These are phyloP conservation scores for Saprolegnia diclina DNA, from an alignment of 352 stramenopile species.

Conservation along the genomic window DNA sequence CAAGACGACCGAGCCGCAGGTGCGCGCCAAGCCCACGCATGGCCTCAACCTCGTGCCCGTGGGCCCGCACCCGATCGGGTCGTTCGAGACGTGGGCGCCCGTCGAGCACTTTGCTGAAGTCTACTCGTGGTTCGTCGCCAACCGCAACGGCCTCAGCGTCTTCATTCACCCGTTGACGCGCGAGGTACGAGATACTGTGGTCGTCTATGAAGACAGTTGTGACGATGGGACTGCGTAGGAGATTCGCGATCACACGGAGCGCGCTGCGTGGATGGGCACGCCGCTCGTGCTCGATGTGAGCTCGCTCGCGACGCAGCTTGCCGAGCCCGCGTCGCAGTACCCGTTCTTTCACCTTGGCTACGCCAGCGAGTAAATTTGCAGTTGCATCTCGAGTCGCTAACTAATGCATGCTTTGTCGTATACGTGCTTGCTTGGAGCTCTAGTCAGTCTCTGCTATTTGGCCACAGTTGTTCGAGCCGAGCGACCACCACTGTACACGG, in stretches of 20 bases:
- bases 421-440: no score
- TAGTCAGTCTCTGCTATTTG: no score
- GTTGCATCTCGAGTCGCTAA: background rate
- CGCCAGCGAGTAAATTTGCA: background rate
- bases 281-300: constrained; percentile 42
- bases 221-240: no score
- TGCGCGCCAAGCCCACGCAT: constrained; percentile 32
- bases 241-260: constrained; percentile 45
- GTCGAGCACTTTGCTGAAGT: constrained; percentile 50
- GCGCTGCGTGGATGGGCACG: constrained; percentile 49
- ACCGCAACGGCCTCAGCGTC: constrained; percentile 52
- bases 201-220: no score
- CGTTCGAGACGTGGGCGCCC: constrained; percentile 66
- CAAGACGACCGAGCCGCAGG: constrained; percentile 37
- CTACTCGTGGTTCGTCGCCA: constrained; percentile 59
- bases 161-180: constrained; percentile 60
- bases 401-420: no score
- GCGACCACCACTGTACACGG: no score
- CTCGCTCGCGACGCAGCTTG: constrained; percentile 34
- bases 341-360: constrained; percentile 55
- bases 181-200: background rate
- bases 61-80: constrained; percentile 54
- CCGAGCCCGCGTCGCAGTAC: constrained; percentile 42
- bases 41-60: constrained; percentile 55
- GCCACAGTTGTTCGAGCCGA: no score